Conservation (phyloP, 164 flowering plant species). For the Brasenia schreberi region DNA sequence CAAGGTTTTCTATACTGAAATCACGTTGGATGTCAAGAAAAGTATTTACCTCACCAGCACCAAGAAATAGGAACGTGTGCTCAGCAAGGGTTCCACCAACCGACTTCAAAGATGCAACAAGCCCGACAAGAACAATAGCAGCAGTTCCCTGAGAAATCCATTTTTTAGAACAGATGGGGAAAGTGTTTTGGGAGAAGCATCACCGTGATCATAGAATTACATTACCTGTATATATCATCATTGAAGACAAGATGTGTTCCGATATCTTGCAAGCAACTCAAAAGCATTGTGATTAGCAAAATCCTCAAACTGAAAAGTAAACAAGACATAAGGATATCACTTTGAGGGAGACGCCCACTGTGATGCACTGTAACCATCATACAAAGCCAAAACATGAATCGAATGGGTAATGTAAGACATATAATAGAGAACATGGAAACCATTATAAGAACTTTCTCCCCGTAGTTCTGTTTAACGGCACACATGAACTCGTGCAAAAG, state of each 20-base stretch:
- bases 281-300: slow-evolving; percentile 91
- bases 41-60: slow-evolving; percentile 71
- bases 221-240: too few species aligned
- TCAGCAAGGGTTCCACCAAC: slow-evolving; percentile 61
- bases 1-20: too few species aligned
- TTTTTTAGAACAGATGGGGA: too few species aligned
- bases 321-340: neutral
- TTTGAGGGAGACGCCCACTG: too few species aligned
- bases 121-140: slow-evolving; percentile 74
- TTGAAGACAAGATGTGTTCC: slow-evolving; percentile 78
- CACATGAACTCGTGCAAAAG: slow-evolving; percentile 70
- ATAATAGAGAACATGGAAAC: slow-evolving; percentile 11
- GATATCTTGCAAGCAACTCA: slow-evolving; percentile 55
- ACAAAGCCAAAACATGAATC: too few species aligned
- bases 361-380: too few species aligned
- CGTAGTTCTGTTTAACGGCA: slow-evolving; percentile 74
- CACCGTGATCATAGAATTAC: slow-evolving; percentile 63
- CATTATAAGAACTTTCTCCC: slow-evolving; percentile 75
- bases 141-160: slow-evolving; percentile 59
- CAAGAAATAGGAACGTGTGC: slow-evolving; percentile 74
- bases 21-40: too few species aligned
- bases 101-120: slow-evolving; percentile 50
- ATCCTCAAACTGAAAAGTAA: slow-evolving; percentile 58
- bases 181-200: too few species aligned
- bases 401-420: too few species aligned